Percentiles rank a stretch among this genome's conserved stretches.
Conservation (phyloP, 1,284 basidiomycete species). For the Puccinia hordei region DNA sequence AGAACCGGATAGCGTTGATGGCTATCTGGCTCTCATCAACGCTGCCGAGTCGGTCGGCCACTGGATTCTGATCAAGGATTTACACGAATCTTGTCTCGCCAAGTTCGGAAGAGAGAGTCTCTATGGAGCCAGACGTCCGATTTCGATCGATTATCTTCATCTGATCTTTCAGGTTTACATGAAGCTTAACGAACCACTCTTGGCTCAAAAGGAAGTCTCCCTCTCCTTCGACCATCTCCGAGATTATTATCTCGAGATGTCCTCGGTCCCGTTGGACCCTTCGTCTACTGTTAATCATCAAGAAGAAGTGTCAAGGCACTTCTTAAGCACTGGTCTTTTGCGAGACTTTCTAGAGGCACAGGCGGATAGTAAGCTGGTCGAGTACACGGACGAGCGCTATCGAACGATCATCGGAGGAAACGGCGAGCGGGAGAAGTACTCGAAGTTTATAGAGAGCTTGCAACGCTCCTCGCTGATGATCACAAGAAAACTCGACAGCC, state of each 20-base stretch:
- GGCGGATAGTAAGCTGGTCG: not conserved
- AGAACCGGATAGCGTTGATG: slow-evolving; percentile 11
- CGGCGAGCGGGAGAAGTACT: not conserved
- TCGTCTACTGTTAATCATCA: not conserved
- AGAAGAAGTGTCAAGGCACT: not conserved
- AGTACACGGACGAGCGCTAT: not conserved
- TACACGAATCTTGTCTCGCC: slow-evolving; percentile 9
- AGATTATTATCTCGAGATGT: not conserved
- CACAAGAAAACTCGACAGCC: not conserved
- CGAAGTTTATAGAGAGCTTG: not conserved
- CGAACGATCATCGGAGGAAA: no score
- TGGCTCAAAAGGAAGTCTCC: slow-evolving; percentile 17
- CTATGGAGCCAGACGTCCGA: not conserved
- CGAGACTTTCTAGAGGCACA: not conserved
- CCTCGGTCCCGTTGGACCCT: no score
- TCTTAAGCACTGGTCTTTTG: slow-evolving; percentile 2
- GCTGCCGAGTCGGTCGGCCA: slow-evolving; percentile 25
- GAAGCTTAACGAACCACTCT: slow-evolving; percentile 36
- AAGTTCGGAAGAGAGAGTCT: slow-evolving; percentile 19
- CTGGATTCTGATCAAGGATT: slow-evolving; percentile 35
- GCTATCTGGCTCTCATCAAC: slow-evolving; percentile 18
- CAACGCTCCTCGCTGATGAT: not conserved
- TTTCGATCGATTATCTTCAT: slow-evolving; percentile 13
- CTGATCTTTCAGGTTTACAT: slow-evolving; percentile 31
- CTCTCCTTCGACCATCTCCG: not conserved